Evolutionary conservation across 441 rosid genomes (phyloP), one percentile per base, ranked within the genome.

Genomic region (Biscutella laevigata): DNA sequence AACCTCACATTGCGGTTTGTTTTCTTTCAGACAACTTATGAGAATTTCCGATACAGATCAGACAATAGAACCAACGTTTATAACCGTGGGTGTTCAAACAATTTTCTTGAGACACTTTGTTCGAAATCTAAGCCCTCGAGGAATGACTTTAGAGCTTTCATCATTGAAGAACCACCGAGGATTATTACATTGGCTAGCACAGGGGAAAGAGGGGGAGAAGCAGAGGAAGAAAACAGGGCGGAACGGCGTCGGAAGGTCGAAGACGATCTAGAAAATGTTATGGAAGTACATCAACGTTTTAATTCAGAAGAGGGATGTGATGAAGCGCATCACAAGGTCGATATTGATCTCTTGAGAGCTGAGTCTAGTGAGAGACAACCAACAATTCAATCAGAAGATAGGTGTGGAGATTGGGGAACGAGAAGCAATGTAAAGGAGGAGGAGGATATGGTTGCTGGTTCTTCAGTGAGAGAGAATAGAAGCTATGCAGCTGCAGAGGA

Each of bases 41-140:
- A 91, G 67, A 88, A 91, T 67, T 85, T 88, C 68, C 90, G 96
- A 53, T 80, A 79, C 74, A 74, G 89, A 73, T 76, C 96, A 20
- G 94, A 82, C 70, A 80, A 63, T 61, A 75, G 86, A 79, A 32
- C 67, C 57, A 92, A 84, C 59, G 81, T 78, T 33, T 84, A 75
- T 59, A 61, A 82, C 62, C 73, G 59, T 40, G 91, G 96, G 6
- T 79, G 88, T 51, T 15, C 68, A 11, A 62, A 61, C 60, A 92
- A 88, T 68, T 85, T 88, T 59, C 61, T 75, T 6, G 88, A 92
- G 67, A 91, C 76, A 49, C 84, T 92, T 68, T 88, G 78, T 66
- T 78, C 89, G 1, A 64, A 71, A 66, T 64, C 74, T 25, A 74
- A 77, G 59, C 89, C 94, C 6, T 92, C 98, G 4, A 82, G 56